Percentiles rank a stretch among this genome's conserved stretches.
Evolutionary conservation across 129 eudicot genomes (phyloP).

Genomic region (Cynara cardunculus): DNA sequence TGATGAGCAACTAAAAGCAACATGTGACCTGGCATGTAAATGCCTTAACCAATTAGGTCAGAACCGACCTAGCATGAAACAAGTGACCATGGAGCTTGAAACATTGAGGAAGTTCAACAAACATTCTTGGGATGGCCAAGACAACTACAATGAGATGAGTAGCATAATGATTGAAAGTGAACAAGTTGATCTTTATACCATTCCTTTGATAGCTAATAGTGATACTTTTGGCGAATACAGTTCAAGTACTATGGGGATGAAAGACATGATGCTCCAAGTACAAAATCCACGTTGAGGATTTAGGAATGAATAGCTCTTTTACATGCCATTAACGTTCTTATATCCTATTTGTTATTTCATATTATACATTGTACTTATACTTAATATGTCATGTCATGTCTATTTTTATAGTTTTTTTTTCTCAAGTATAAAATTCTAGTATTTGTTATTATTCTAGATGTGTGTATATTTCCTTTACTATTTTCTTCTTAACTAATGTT

Average conservation of each 20-base stretch:
- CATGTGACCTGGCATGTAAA: conserved; percentile 33
- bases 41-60: conserved; percentile 37
- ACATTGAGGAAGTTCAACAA: conserved; percentile 24
- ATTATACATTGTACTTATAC: too few species aligned
- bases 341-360: too few species aligned
- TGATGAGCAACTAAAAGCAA: conserved; percentile 28
- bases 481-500: too few species aligned
- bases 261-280: neutral
- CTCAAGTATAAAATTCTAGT: too few species aligned
- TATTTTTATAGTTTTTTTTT: too few species aligned
- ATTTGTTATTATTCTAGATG: too few species aligned
- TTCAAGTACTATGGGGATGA: neutral
- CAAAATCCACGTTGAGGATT: neutral
- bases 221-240: conserved; percentile 9
- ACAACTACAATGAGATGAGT: conserved; percentile 4
- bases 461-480: too few species aligned
- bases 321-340: too few species aligned
- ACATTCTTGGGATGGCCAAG: conserved; percentile 34
- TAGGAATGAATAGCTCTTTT: too few species aligned
- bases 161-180: conserved; percentile 14
- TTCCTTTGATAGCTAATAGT: neutral
- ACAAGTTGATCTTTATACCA: conserved; percentile 18
- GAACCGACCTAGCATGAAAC: conserved; percentile 53
- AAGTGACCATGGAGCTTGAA: conserved; percentile 42
- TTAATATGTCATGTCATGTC: too few species aligned